phyloP scores from a whole-genome alignment of 495 filamentous ascomycete genomes.

The Parathielavia appendiculata region DNA sequence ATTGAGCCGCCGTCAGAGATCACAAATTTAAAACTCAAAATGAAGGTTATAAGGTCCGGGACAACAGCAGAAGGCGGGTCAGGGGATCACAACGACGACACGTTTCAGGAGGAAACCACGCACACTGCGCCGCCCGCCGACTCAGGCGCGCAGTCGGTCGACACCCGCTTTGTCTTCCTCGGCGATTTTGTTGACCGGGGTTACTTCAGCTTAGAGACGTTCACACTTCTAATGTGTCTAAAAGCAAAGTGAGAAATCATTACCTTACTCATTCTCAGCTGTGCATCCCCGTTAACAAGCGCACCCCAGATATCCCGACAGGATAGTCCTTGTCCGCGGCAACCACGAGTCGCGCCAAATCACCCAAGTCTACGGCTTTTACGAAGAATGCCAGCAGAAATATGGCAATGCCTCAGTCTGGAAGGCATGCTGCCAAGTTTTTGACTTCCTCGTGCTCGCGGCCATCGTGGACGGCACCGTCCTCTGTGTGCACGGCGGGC shows the following conservation, averaged over 20 bases:
- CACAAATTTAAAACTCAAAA: conserved; percentile 74
- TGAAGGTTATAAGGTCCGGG: conserved; percentile 62
- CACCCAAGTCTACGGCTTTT: conserved; percentile 97
- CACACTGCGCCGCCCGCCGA: conserved; percentile 40
- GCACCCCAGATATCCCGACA: conserved; percentile 74
- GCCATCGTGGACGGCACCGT: conserved; percentile 97
- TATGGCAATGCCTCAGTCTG: conserved; percentile 98
- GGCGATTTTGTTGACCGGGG: conserved; percentile 97
- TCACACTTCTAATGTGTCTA: conserved; percentile 89
- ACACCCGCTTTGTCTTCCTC: conserved; percentile 89
- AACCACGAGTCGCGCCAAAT: conserved; percentile 98
- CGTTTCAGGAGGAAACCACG: conserved; percentile 33
- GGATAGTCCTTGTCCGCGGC: conserved; percentile 90
- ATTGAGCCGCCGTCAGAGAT: conserved; percentile 83
- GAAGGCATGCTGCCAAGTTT: conserved; percentile 99
- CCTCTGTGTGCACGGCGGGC: conserved; percentile 92
- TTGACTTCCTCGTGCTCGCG: conserved; percentile 93
- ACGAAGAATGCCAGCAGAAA: conserved; percentile 96
- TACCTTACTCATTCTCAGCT: background rate
- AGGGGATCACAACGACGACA: conserved; percentile 45
- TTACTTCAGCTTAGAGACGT: conserved; percentile 95
- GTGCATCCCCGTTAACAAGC: conserved; percentile 20
- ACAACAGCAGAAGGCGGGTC: conserved; percentile 39
- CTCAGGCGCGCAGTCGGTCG: conserved; percentile 51
- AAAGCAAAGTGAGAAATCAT: conserved; percentile 71